These are phyloP conservation scores for Magnaporthiopsis incrustans DNA, from an alignment of 2,329 filamentous ascomycete species.

Conservation along the genomic window DNA sequence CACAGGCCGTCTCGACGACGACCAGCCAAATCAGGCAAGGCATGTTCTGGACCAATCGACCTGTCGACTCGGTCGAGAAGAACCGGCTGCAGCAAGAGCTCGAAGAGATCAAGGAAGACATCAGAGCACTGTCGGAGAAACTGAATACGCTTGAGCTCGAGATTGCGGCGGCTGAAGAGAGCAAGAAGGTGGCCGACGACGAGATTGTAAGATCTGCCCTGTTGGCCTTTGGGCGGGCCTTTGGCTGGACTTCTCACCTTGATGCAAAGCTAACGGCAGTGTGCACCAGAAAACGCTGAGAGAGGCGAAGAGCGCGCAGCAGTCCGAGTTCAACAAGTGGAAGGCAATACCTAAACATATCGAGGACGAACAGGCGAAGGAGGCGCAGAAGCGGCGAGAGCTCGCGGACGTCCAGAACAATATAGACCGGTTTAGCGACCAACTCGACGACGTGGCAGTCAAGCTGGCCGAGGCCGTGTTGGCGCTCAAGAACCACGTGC, in stretches of 20 bases:
- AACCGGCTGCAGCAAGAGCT: slow-evolving; percentile 49
- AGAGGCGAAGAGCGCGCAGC: slow-evolving; percentile 57
- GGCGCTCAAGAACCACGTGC: slow-evolving; percentile 49
- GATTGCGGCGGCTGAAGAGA: slow-evolving; percentile 25
- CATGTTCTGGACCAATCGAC: slow-evolving; percentile 67
- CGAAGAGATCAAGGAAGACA: slow-evolving; percentile 29
- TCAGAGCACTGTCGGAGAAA: slow-evolving; percentile 25
- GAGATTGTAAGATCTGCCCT: slow-evolving; percentile 22
- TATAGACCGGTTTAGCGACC: neutral
- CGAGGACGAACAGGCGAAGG: slow-evolving; percentile 1
- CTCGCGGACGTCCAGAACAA: neutral
- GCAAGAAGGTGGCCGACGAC: slow-evolving; percentile 32
- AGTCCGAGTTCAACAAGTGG: slow-evolving; percentile 58
- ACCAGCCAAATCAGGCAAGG: slow-evolving; percentile 55
- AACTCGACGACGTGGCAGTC: slow-evolving; percentile 41
- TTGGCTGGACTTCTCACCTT: neutral
- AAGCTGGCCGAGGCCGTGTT: slow-evolving; percentile 47
- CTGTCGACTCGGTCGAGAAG: slow-evolving; percentile 61
- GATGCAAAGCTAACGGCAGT: neutral
- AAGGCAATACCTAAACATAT: slow-evolving; percentile 1
- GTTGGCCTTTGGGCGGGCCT: neutral
- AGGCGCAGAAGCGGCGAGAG: neutral
- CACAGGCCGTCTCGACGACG: slow-evolving; percentile 60
- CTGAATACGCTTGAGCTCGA: slow-evolving; percentile 26
- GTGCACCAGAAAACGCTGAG: slow-evolving; percentile 38